Percentiles rank a stretch among this genome's conserved stretches.
phyloP scores from a whole-genome alignment of 2,329 filamentous ascomycete genomes.

The Botrytis deweyae region DNA sequence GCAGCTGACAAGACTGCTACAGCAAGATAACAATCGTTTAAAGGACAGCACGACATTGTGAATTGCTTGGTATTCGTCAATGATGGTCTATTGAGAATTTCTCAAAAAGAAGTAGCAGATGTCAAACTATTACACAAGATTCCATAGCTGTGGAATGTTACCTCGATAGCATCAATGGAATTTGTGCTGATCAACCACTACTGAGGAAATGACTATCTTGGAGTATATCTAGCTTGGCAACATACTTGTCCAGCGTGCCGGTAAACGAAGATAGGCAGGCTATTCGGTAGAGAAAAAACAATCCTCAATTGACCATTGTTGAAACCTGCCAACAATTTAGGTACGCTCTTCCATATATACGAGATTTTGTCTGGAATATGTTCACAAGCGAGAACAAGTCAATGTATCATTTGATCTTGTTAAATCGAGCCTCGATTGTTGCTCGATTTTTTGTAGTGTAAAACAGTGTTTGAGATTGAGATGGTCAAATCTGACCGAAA shows the following conservation, averaged over 20 bases:
- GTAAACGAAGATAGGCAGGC: neutral
- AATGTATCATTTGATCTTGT: too few species aligned
- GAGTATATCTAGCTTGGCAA: neutral
- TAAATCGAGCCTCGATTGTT: too few species aligned
- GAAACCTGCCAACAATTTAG: too few species aligned
- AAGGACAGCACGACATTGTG: conserved; percentile 6
- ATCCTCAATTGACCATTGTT: too few species aligned
- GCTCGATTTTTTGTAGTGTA: too few species aligned
- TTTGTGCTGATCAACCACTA: neutral
- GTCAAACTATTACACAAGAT: neutral
- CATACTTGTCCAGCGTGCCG: neutral
- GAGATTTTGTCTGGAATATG: too few species aligned
- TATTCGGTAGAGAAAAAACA: too few species aligned
- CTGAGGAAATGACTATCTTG: neutral
- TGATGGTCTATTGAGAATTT: too few species aligned
- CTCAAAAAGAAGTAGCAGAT: neutral
- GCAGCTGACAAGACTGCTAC: neutral
- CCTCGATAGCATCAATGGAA: neutral
- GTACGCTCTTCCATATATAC: too few species aligned
- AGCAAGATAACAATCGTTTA: conserved; percentile 7
- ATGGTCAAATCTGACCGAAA: too few species aligned
- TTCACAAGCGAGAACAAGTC: too few species aligned
- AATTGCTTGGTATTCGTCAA: neutral
- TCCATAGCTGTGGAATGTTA: neutral
- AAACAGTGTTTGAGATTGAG: too few species aligned